These are phyloP conservation scores for Wallemia ichthyophaga DNA, from an alignment of 1,284 basidiomycete genomes.

Conservation along the genomic window DNA sequence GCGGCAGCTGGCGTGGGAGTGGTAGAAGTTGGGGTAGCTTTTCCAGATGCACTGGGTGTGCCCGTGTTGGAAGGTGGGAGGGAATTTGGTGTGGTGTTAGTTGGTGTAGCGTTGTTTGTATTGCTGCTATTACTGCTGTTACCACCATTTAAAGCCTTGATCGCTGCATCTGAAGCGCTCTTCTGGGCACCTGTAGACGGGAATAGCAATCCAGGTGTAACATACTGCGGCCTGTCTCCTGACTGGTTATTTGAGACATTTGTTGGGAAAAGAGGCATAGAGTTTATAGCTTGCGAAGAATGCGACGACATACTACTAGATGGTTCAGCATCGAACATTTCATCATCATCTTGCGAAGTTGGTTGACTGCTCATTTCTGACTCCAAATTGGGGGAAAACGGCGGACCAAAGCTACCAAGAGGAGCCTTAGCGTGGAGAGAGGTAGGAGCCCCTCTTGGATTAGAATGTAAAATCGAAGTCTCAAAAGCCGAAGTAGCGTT, in stretches of 20 bases:
- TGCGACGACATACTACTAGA: not conserved
- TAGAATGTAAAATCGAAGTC: not conserved
- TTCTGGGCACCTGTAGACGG: not conserved
- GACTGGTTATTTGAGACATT: not conserved
- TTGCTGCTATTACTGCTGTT: not conserved
- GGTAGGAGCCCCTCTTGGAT: not conserved
- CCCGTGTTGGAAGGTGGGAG: conserved; percentile 13
- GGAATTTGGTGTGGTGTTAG: conserved; percentile 5
- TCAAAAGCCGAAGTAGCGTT: not conserved
- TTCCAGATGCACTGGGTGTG: conserved; percentile 5
- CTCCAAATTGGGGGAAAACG: not conserved
- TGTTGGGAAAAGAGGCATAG: not conserved
- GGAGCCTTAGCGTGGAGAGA: not conserved
- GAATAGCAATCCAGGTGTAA: not conserved
- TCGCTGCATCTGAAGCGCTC: not conserved
- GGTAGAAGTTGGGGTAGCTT: conserved; percentile 4
- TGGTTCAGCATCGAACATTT: not conserved
- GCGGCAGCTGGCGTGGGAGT: conserved; percentile 3
- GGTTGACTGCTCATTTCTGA: not conserved
- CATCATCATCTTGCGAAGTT: not conserved
- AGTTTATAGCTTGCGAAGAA: not conserved
- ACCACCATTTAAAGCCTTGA: not conserved
- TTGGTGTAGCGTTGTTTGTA: conserved; percentile 2
- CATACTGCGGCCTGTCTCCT: not conserved
- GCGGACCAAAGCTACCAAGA: not conserved